phyloP scores from a whole-genome alignment of 2,329 filamentous ascomycete genomes.

The Alternaria arborescens region DNA sequence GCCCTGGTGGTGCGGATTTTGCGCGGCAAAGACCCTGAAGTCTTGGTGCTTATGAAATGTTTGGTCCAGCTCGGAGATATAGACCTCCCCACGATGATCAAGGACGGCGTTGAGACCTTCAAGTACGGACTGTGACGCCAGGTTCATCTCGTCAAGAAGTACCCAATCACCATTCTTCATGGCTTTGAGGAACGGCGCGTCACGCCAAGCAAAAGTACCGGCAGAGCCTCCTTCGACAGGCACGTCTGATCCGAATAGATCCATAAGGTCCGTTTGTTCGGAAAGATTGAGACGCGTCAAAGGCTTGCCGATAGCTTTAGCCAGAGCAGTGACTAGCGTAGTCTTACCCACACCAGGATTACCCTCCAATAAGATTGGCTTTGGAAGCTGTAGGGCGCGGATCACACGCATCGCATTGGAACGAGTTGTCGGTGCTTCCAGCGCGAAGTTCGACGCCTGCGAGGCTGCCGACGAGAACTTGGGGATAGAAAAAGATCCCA shows the following conservation, averaged over 20 bases:
- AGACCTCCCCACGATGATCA: conserved; percentile 94
- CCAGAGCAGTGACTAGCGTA: conserved; percentile 85
- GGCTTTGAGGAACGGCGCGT: conserved; percentile 92
- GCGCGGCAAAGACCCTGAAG: conserved; percentile 95
- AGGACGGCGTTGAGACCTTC: conserved; percentile 96
- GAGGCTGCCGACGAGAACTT: conserved; percentile 56
- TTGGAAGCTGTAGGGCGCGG: conserved; percentile 84
- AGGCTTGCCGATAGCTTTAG: conserved; percentile 78
- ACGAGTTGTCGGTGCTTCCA: conserved; percentile 88
- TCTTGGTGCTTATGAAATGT: conserved; percentile 88
- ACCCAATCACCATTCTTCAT: conserved; percentile 99
- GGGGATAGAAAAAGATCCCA: conserved; percentile 78
- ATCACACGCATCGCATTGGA: conserved; percentile 91
- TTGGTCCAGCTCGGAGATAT: conserved; percentile 93
- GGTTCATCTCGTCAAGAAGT: conserved; percentile 96
- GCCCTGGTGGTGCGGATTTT: conserved; percentile 97
- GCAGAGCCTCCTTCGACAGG: conserved; percentile 91
- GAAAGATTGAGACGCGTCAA: conserved; percentile 96
- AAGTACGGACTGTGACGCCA: conserved; percentile 94
- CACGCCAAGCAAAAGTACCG: conserved; percentile 92
- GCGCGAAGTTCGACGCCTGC: conserved; percentile 72
- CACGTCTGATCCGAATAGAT: conserved; percentile 95
- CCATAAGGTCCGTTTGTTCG: conserved; percentile 97
- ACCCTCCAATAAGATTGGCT: conserved; percentile 93
- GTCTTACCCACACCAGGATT: conserved; percentile 99